Conservation (phyloP, 768 basidiomycete genomes). For the Mycena metata region DNA sequence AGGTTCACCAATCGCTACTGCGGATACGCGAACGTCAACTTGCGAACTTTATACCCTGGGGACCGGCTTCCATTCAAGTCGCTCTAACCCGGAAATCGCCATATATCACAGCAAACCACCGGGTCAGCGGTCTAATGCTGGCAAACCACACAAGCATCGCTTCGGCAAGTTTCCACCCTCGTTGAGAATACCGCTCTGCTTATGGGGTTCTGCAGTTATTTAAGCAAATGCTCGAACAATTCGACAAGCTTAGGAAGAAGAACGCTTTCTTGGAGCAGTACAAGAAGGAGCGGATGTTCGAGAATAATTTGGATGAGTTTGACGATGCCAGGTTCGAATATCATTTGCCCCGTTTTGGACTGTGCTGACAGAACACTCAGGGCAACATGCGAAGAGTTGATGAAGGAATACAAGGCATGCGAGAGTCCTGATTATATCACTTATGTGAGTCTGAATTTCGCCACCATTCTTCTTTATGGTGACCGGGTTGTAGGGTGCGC, state of each 20-base stretch:
- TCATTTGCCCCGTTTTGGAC: neutral
- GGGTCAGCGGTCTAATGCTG: conserved; percentile 98
- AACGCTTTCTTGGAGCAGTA: conserved; percentile 98
- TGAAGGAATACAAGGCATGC: conserved; percentile 96
- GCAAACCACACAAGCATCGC: conserved; percentile 99
- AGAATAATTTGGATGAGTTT: conserved; percentile 94
- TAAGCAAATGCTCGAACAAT: conserved; percentile 96
- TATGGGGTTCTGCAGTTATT: conserved; percentile 72
- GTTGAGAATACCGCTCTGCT: neutral
- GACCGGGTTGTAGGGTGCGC: conserved; percentile 43
- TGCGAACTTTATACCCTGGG: conserved; percentile 99
- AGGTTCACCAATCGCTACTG: conserved; percentile 98
- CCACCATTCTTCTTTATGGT: neutral
- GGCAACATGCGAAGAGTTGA: conserved; percentile 86
- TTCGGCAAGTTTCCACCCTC: conserved; percentile 70
- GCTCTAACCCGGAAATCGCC: conserved; percentile 93
- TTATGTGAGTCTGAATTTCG: conserved; percentile 65
- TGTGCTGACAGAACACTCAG: conserved; percentile 51
- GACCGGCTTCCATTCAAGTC: conserved; percentile 97
- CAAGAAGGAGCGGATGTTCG: conserved; percentile 97
- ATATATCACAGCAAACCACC: conserved; percentile 89
- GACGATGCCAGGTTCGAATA: conserved; percentile 89
- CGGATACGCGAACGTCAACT: conserved; percentile 97
- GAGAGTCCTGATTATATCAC: conserved; percentile 96
- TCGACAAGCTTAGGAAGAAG: conserved; percentile 85